Base-by-base conservation (phyloP, 129 eudicot species). In the Flaveria linearis region DNA sequence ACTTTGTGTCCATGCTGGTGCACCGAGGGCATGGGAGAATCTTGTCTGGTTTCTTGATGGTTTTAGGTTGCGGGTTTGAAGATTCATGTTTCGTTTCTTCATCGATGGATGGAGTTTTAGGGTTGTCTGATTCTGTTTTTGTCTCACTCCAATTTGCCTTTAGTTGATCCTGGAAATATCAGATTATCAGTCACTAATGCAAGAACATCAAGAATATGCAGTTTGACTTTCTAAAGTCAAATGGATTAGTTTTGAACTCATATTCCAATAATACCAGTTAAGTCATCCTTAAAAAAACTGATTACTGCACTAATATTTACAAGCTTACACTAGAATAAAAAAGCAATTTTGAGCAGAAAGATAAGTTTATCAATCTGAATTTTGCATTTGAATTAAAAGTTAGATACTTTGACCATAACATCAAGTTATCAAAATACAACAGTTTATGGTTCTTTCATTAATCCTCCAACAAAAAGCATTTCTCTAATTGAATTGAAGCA, bases 11-110 rank as follows among this genome's bases (percentile, higher is more conserved):
- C 96, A 84, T 83, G 89, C 98, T 93, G 15, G 86, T 87, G 41
- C 98, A 93, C 33, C 98, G 94, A 41, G 98, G 98, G 75, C 98
- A 93, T 0, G 98, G 90, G 61, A 93, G 89, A 71, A 93, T 85
- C 68, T 90, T 93, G 83, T 93, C 98, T 0, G 98, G 97, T 53
- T 90, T 90, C 81, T 90, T 90, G 23, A 88, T 79, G 74, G 84
- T 82, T 74, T 90, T 84, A 18, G 74, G 74, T 39, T 85, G 82
- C 55, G 84, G 50, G 72, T 84, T 84, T n/a, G 71, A 75, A 43
- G 81, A 18, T 52, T 87, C 82, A 25, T 47, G 78, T 36, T 85
- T 90, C 16, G 81, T 75, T 60, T 85, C 82, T 76, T 87, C 86
- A 41, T 71, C 68, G 43, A 72, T 68, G 2, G 88, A 68, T 46